Percentiles rank a stretch among this genome's conserved stretches.
Conservation (phyloP, 371 early-diverging fungal species). For the Capillidium rhysosporum region DNA sequence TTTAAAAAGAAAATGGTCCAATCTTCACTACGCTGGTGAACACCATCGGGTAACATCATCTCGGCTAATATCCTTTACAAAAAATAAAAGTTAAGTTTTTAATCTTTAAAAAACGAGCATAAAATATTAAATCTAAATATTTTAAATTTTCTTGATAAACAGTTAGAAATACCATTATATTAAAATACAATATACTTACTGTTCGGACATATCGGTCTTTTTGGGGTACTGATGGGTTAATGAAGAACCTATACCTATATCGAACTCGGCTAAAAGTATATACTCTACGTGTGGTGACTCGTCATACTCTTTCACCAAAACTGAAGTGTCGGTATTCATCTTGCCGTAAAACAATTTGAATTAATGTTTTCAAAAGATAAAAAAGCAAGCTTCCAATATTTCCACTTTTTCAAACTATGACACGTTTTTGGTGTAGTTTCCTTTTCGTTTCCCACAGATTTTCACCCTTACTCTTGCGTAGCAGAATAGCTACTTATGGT, state of each 20-base stretch:
- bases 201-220: conserved; percentile 65
- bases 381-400: no score
- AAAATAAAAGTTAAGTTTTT: background rate
- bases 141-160: background rate
- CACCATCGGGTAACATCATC: conserved; percentile 89
- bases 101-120: background rate
- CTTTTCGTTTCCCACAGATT: no score
- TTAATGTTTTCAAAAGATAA: no score
- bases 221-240: conserved; percentile 69
- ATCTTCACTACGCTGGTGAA: conserved; percentile 75
- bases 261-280: conserved; percentile 79
- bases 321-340: no score
- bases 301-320: background rate
- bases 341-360: no score
- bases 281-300: conserved; percentile 41
- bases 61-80: conserved; percentile 57
- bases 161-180: no score
- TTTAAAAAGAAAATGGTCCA: conserved; percentile 88
- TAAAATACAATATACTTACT: conserved; percentile 25
- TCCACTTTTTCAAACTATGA: no score
- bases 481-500: no score
- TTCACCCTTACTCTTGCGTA: no score
- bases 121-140: no score
- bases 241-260: conserved; percentile 74
- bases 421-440: no score